phyloP scores from a whole-genome alignment of 2,329 filamentous ascomycete species.

The Chrysosporium keratinophilum region DNA sequence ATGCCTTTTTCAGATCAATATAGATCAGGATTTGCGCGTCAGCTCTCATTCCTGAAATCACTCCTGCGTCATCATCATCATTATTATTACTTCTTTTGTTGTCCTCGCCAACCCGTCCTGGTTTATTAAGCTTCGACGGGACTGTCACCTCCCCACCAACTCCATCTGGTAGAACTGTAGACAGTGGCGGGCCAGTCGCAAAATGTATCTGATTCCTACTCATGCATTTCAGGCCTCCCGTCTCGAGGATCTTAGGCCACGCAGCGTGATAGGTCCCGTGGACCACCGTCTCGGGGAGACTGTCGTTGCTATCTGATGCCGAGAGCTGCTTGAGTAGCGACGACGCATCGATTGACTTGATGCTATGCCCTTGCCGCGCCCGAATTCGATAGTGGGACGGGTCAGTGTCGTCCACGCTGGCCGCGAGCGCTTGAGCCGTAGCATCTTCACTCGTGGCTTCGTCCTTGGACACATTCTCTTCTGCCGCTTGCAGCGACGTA shows the following conservation, averaged over 20 bases:
- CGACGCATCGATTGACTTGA: constrained; percentile 60
- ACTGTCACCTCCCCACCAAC: constrained; percentile 16
- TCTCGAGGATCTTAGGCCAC: constrained; percentile 63
- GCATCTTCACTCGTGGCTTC: constrained; percentile 20
- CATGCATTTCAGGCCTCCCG: constrained; percentile 74
- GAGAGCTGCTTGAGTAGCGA: constrained; percentile 60
- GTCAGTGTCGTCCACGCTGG: constrained; percentile 35
- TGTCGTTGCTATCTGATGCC: constrained; percentile 38
- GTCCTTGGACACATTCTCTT: constrained; percentile 19
- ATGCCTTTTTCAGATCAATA: constrained; percentile 58
- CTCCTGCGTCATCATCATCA: constrained; percentile 27
- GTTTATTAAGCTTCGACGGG: constrained; percentile 5
- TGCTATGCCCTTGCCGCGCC: constrained; percentile 88
- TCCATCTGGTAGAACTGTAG: constrained; percentile 25
- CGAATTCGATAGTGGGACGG: constrained; percentile 72
- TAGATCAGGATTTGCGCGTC: constrained; percentile 70
- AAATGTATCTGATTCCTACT: constrained; percentile 82
- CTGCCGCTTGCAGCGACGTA: constrained; percentile 7
- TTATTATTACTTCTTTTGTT: constrained; percentile 18
- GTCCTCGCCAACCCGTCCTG: constrained; percentile 1
- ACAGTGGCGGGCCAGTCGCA: constrained; percentile 56
- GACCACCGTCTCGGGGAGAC: constrained; percentile 56
- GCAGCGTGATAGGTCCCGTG: constrained; percentile 82
- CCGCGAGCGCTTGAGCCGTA: constrained; percentile 28
- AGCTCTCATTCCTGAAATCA: constrained; percentile 70